phyloP scores from a whole-genome alignment of 768 basidiomycete genomes.

The Agaricus sinodeliciosus region DNA sequence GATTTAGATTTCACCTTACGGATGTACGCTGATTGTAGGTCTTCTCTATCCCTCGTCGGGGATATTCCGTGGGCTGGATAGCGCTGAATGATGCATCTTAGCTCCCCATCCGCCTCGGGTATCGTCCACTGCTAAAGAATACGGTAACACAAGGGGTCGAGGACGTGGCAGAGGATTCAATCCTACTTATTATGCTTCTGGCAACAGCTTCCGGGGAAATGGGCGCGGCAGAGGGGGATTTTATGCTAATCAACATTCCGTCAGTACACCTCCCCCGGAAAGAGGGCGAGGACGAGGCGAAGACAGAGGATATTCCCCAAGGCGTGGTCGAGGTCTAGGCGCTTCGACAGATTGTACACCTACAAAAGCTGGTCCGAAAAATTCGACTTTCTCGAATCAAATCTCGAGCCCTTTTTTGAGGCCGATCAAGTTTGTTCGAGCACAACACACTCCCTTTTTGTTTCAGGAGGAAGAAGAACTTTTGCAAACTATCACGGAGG shows the following conservation, averaged over 20 bases:
- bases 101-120: background rate
- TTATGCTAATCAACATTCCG: background rate
- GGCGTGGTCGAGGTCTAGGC: slow-evolving; percentile 21
- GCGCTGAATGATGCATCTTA: background rate
- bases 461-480: slow-evolving; percentile 56
- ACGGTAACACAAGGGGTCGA: background rate
- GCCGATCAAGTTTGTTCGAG: slow-evolving; percentile 67
- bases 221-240: slow-evolving; percentile 15
- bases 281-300: slow-evolving; percentile 23
- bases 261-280: slow-evolving; percentile 11
- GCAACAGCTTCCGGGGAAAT: slow-evolving; percentile 1
- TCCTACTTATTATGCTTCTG: background rate
- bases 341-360: slow-evolving; percentile 22
- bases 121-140: background rate
- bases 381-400: slow-evolving; percentile 16
- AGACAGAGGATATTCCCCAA: slow-evolving; percentile 12
- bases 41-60: background rate
- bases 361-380: slow-evolving; percentile 1
- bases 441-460: slow-evolving; percentile 41
- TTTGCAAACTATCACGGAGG: slow-evolving; percentile 45
- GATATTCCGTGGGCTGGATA: too few species aligned
- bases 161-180: background rate
- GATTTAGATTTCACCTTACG: slow-evolving; percentile 18
- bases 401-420: slow-evolving; percentile 58
- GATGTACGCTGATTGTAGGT: slow-evolving; percentile 20